Conservation (phyloP, 345 rosid genomes). For the Geranium brycei region DNA sequence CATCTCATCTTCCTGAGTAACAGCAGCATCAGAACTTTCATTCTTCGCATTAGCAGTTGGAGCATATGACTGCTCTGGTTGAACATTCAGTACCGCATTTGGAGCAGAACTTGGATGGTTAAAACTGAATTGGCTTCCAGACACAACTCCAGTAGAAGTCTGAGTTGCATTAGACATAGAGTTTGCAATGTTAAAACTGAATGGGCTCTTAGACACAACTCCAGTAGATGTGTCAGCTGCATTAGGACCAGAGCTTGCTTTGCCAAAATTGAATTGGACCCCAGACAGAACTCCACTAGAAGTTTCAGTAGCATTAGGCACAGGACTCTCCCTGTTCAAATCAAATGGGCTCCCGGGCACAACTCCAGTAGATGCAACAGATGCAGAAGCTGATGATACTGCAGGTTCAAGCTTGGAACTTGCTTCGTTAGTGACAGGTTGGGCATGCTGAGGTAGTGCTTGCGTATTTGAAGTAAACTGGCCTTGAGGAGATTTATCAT, state of each 20-base stretch:
- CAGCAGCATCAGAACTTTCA: conserved; percentile 31
- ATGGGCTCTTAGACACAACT: no score
- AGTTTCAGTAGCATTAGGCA: no score
- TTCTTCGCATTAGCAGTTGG: conserved; percentile 24
- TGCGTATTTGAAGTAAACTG: conserved; percentile 13
- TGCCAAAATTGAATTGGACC: no score
- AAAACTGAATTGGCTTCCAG: no score
- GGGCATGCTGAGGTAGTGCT: conserved; percentile 17
- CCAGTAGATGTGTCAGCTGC: no score
- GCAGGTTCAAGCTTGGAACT: conserved; percentile 31
- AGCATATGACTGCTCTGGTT: conserved; percentile 26
- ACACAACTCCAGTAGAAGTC: no score
- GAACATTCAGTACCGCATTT: conserved; percentile 26
- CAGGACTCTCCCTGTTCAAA: no score
- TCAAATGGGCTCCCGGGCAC: no score
- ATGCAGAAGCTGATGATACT: conserved; percentile 11
- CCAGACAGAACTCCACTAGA: no score
- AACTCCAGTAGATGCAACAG: conserved; percentile 18
- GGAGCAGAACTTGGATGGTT: conserved; percentile 17
- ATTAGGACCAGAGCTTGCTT: no score
- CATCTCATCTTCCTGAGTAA: conserved; percentile 83
- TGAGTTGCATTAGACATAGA: no score
- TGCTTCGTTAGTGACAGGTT: conserved; percentile 18
- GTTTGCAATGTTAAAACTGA: no score
- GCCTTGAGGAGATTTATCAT: conserved; percentile 22